Percentiles rank a stretch among this genome's conserved stretches.
Evolutionary conservation across 805 yeast genomes (phyloP).

Genomic region (Starmerella stigmatis): DNA sequence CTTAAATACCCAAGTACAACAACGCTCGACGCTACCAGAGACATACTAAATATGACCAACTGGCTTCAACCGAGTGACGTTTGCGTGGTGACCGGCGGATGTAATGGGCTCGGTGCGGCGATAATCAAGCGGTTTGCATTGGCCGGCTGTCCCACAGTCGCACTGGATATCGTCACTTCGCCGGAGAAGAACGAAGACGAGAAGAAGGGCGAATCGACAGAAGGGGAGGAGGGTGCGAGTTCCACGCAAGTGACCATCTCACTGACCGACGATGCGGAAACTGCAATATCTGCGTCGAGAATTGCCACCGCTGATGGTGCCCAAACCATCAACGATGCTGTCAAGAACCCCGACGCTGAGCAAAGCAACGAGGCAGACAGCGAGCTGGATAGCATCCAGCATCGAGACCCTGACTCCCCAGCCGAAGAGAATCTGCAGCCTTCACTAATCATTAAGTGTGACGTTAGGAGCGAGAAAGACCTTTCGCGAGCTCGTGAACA

Average conservation of each 20-base stretch:
- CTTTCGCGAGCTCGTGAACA: slow-evolving; percentile 35
- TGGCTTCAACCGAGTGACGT: slow-evolving; percentile 37
- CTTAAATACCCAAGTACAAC: neutral
- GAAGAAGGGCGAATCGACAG: neutral
- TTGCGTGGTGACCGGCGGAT: slow-evolving; percentile 75
- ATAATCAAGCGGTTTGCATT: slow-evolving; percentile 40
- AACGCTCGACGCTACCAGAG: too few relatives aligned
- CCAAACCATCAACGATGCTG: too few relatives aligned
- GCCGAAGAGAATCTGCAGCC: slow-evolving; percentile 7
- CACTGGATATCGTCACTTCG: slow-evolving; percentile 47
- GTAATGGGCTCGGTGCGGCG: slow-evolving; percentile 65
- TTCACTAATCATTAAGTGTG: slow-evolving; percentile 40
- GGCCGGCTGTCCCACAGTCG: slow-evolving; percentile 45
- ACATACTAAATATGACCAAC: neutral
- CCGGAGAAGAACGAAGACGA: neutral
- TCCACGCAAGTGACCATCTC: too few relatives aligned
- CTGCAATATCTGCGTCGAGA: too few relatives aligned
- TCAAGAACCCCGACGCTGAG: too few relatives aligned
- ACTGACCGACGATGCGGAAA: too few relatives aligned
- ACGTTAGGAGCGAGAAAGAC: slow-evolving; percentile 47
- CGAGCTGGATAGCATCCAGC: neutral
- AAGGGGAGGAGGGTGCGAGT: neutral
- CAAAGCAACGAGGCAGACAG: too few relatives aligned
- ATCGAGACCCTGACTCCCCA: neutral
- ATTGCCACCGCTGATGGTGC: too few relatives aligned